Conservation (phyloP, 2,329 filamentous ascomycete species). For the Trichothecium sympodiale region DNA sequence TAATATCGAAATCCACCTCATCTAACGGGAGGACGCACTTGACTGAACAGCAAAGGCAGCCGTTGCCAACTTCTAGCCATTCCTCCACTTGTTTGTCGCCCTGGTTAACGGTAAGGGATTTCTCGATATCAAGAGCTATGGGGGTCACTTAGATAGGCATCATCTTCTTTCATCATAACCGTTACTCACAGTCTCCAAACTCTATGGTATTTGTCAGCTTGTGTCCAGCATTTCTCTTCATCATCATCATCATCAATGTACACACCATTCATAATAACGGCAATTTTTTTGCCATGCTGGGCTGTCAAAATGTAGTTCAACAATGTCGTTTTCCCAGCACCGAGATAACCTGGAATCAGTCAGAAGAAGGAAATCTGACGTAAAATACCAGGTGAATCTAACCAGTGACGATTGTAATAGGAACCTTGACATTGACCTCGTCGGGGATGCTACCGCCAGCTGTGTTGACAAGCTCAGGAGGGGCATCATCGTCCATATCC, state of each 20-base stretch:
- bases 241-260: not conserved
- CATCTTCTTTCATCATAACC: not conserved
- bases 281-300: slow-evolving; percentile 94
- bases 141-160: not conserved
- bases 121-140: slow-evolving; percentile 87
- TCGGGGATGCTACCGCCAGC: slow-evolving; percentile 25
- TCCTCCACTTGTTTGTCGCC: slow-evolving; percentile 75
- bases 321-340: slow-evolving; percentile 89
- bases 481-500: slow-evolving; percentile 55
- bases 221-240: not conserved
- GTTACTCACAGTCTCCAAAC: slow-evolving; percentile 63
- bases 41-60: slow-evolving; percentile 95
- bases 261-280: slow-evolving; percentile 84
- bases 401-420: slow-evolving; percentile 79
- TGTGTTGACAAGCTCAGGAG: slow-evolving; percentile 51
- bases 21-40: slow-evolving; percentile 47
- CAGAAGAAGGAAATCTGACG: not conserved
- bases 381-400: slow-evolving; percentile 7
- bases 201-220: slow-evolving; percentile 35
- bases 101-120: slow-evolving; percentile 83
- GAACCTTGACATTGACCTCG: slow-evolving; percentile 54
- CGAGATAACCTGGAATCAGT: slow-evolving; percentile 62
- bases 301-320: slow-evolving; percentile 94
- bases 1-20: slow-evolving; percentile 7
- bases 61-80: slow-evolving; percentile 93